These are phyloP conservation scores for Globisporangium cystogenes DNA, from an alignment of 352 stramenopile genomes.

Conservation along the genomic window DNA sequence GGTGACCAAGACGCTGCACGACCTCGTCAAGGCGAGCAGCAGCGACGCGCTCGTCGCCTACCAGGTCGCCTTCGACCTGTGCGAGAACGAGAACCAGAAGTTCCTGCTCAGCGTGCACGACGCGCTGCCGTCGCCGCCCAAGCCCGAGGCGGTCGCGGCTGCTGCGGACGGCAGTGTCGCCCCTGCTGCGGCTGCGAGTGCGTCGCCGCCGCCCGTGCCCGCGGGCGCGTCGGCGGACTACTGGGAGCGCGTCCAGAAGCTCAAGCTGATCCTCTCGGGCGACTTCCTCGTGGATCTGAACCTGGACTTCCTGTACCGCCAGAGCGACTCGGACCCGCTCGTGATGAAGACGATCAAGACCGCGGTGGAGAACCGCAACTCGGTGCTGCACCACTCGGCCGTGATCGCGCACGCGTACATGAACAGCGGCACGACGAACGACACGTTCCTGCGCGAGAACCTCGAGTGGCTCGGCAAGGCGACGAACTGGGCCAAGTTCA, in stretches of 20 bases:
- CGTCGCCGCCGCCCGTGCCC: slow-evolving; percentile 13
- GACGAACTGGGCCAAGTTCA: slow-evolving; percentile 99
- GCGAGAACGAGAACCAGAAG: slow-evolving; percentile 97
- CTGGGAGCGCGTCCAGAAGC: slow-evolving; percentile 74
- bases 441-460: slow-evolving; percentile 98
- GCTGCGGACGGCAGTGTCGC: slow-evolving; percentile 22
- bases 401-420: slow-evolving; percentile 97
- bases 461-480: slow-evolving; percentile 99
- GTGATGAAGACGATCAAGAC: slow-evolving; percentile 94
- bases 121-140: slow-evolving; percentile 56
- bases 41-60: slow-evolving; percentile 90
- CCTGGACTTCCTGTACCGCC: slow-evolving; percentile 91
- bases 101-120: slow-evolving; percentile 93
- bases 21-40: slow-evolving; percentile 71
- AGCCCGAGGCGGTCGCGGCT: slow-evolving; percentile 22
- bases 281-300: slow-evolving; percentile 92
- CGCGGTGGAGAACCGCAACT: slow-evolving; percentile 93
- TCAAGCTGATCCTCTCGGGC: slow-evolving; percentile 83
- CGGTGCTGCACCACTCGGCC: slow-evolving; percentile 96
- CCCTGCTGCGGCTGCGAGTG: slow-evolving; percentile 10
- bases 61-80: slow-evolving; percentile 97
- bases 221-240: slow-evolving; percentile 63
- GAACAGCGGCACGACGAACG: slow-evolving; percentile 97
- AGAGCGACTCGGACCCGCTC: slow-evolving; percentile 88
- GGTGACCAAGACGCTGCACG: slow-evolving; percentile 84